Evolutionary conservation across 2,329 filamentous ascomycete species (phyloP), one percentile per base, ranked within the genome.

Genomic region (Fusarium sp.): DNA sequence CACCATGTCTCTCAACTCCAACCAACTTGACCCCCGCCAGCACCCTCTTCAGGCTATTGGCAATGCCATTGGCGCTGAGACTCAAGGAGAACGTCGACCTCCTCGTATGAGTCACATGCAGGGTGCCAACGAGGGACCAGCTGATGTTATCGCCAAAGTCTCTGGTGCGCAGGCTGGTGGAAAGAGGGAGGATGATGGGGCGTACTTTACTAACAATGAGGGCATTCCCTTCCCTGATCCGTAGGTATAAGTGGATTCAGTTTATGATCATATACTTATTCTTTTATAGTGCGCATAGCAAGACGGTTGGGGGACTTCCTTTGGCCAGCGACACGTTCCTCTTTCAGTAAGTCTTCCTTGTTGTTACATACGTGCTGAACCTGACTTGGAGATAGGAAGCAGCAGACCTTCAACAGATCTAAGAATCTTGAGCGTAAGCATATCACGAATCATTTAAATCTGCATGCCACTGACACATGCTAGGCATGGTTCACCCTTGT

Each of bases 1-100:
- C 20, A 36, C n/a, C 17, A 65, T 65, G 61, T 39, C 57, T 60
- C n/a, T 46, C 9, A 64, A 65, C 61, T 58, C 63, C 27, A 58
- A 65, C 39, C 50, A 58, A 13, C 63, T 66, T 3, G 60, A 66
- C 33, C 50, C 50, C 6, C 61, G 33, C 12, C 50, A 66, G 31
- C 45, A 66, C 15, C 63, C 61, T 15, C 44, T 59, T 1, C 12
- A 22, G 29, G 61, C 50, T 8, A 65, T 66, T 25, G 60, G 38
- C 20, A 49, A 57, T 31, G 27, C 63, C 12, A 65, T 65, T 3
- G 12, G 61, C 17, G 38, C 61, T 13, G 33, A 52, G 14, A 7
- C 33, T 10, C 49, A 65, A 27, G 59, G 27, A 18, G 63, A 65
- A 25, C 50, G 27, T 15, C 27, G 27, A 38, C 9, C 25, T 8